phyloP scores from a whole-genome alignment of 768 basidiomycete species.

The Leccinum truebloodii region DNA sequence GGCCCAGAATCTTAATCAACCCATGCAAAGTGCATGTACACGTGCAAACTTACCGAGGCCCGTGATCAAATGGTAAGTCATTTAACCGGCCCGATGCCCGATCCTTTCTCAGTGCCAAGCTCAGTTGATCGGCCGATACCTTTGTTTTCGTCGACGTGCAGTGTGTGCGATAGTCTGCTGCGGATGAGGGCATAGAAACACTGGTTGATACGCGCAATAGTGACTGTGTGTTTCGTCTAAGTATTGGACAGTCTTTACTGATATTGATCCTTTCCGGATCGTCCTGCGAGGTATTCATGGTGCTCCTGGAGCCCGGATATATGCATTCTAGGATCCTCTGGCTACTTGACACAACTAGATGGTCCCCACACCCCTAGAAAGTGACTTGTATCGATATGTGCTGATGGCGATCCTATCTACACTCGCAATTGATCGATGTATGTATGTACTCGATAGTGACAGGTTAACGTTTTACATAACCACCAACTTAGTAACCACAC shows the following conservation, averaged over 20 bases:
- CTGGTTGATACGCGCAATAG: neutral
- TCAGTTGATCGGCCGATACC: neutral
- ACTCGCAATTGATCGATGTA: neutral
- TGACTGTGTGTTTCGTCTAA: no score
- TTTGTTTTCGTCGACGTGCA: neutral
- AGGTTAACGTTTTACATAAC: no score
- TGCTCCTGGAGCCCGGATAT: no score
- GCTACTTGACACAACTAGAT: neutral
- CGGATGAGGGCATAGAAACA: neutral
- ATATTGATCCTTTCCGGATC: no score
- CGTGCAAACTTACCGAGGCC: neutral
- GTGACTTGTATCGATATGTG: neutral
- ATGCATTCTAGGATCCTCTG: no score
- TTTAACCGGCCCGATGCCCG: neutral
- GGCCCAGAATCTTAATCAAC: neutral
- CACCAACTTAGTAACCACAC: neutral
- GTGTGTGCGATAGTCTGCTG: neutral
- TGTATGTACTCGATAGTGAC: no score
- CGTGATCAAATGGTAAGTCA: neutral
- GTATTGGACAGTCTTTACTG: no score
- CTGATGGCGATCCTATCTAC: neutral
- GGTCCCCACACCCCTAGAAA: neutral
- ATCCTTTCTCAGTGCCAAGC: neutral
- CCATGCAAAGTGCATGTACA: neutral
- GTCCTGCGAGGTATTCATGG: no score